These are phyloP conservation scores for Penicillium maclennaniae DNA, from an alignment of 495 filamentous ascomycete species.

Conservation along the genomic window DNA sequence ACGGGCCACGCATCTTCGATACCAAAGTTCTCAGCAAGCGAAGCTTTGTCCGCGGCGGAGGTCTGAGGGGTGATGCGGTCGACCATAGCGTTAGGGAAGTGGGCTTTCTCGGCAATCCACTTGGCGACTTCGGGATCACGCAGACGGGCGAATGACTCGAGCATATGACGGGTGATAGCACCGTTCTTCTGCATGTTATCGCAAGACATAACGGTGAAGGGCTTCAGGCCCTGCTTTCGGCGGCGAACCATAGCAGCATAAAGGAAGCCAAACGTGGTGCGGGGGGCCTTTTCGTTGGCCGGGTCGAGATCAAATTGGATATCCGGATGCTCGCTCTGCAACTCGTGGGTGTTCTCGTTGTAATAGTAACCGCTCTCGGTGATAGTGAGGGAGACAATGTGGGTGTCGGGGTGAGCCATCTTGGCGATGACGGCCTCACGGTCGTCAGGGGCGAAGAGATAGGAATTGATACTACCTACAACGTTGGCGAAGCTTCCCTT, in stretches of 20 bases:
- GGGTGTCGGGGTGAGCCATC: slow-evolving; percentile 49
- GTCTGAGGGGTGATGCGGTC: slow-evolving; percentile 50
- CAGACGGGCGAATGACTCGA: slow-evolving; percentile 41
- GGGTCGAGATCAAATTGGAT: slow-evolving; percentile 43
- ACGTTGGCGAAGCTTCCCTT: slow-evolving; percentile 42
- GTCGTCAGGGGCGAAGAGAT: slow-evolving; percentile 44
- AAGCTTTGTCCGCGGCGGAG: slow-evolving; percentile 31
- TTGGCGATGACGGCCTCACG: slow-evolving; percentile 46
- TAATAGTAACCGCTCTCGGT: slow-evolving; percentile 52
- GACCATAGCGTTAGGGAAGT: slow-evolving; percentile 50
- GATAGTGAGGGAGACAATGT: slow-evolving; percentile 50
- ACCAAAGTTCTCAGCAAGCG: slow-evolving; percentile 35
- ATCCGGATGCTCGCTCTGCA: slow-evolving; percentile 41
- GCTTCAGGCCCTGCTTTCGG: slow-evolving; percentile 37
- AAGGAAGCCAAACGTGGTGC: slow-evolving; percentile 47
- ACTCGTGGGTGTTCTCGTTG: slow-evolving; percentile 50
- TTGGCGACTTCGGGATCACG: slow-evolving; percentile 40
- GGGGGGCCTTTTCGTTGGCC: slow-evolving; percentile 36
- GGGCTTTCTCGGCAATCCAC: slow-evolving; percentile 40
- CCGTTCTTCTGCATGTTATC: slow-evolving; percentile 53
- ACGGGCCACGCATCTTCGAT: slow-evolving; percentile 47
- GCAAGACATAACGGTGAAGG: slow-evolving; percentile 49
- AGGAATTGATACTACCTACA: slow-evolving; percentile 48
- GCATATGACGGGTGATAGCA: slow-evolving; percentile 47
- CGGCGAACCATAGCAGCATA: slow-evolving; percentile 43